phyloP scores from a whole-genome alignment of 805 yeast genomes.

The Ogataea thermomethanolica region DNA sequence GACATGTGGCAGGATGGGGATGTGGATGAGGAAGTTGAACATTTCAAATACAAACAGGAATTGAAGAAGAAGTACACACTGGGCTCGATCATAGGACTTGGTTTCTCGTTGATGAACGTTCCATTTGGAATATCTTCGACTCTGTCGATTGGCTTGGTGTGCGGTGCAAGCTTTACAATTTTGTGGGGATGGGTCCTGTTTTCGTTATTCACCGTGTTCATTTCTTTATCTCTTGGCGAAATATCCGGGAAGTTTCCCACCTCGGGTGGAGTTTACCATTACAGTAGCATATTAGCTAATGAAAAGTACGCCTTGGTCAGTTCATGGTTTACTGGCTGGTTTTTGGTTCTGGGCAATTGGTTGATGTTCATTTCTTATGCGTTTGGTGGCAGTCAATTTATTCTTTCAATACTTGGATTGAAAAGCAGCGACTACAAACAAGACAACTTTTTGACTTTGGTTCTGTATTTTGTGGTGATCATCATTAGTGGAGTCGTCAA shows the following conservation, averaged over 20 bases:
- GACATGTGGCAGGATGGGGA: constrained; percentile 41
- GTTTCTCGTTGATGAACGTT: constrained; percentile 79
- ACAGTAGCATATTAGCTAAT: constrained; percentile 66
- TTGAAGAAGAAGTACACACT: constrained; percentile 65
- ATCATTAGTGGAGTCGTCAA: constrained; percentile 60
- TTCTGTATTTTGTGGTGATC: constrained; percentile 54
- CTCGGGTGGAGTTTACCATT: constrained; percentile 73
- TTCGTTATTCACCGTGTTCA: constrained; percentile 57
- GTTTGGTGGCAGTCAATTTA: constrained; percentile 73
- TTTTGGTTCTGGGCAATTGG: constrained; percentile 71
- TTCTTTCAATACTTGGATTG: constrained; percentile 63
- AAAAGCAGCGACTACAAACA: constrained; percentile 55
- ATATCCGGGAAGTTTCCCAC: constrained; percentile 74
- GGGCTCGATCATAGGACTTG: constrained; percentile 69
- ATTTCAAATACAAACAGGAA: constrained; percentile 71
- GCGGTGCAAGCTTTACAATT: constrained; percentile 76
- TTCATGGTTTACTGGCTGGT: constrained; percentile 82
- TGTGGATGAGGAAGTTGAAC: constrained; percentile 57
- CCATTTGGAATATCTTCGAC: constrained; percentile 77
- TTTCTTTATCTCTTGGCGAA: constrained; percentile 72
- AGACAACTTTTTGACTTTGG: constrained; percentile 52
- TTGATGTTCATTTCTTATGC: constrained; percentile 70
- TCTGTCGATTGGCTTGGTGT: constrained; percentile 63
- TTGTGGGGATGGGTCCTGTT: constrained; percentile 72
- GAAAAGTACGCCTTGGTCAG: constrained; percentile 52